Percentiles rank a stretch among this genome's conserved stretches.
Evolutionary conservation across 2,329 filamentous ascomycete genomes (phyloP).

Genomic region (Alternaria arborescens): DNA sequence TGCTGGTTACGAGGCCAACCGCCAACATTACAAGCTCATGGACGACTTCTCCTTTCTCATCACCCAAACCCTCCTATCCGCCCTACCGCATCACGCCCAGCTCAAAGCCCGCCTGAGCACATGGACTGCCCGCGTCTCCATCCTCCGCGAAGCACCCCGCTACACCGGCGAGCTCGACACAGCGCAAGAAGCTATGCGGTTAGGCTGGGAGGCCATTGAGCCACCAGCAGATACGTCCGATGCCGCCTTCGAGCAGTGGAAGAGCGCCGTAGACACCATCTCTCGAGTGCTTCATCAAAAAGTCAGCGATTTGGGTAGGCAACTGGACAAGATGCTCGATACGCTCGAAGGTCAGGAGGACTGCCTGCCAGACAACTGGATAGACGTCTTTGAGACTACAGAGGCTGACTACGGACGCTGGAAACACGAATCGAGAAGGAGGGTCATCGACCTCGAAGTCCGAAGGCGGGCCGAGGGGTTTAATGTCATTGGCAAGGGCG

Average conservation of each 20-base stretch:
- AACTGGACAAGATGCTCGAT: conserved; percentile 87
- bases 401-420: conserved; percentile 83
- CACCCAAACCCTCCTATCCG: conserved; percentile 89
- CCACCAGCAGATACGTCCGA: conserved; percentile 45
- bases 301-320: conserved; percentile 73
- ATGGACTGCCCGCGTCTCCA: conserved; percentile 79
- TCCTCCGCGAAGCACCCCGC: conserved; percentile 76
- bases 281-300: conserved; percentile 71
- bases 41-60: conserved; percentile 91
- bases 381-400: conserved; percentile 82
- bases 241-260: conserved; percentile 43
- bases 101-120: conserved; percentile 75
- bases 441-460: conserved; percentile 72
- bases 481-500: conserved; percentile 1
- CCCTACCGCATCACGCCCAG: conserved; percentile 80
- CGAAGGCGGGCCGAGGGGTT: conserved; percentile 33
- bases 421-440: conserved; percentile 78
- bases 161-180: conserved; percentile 71
- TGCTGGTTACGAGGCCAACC: conserved; percentile 43
- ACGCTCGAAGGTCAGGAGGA: conserved; percentile 83
- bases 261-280: conserved; percentile 60
- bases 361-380: conserved; percentile 84
- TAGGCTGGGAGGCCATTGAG: conserved; percentile 71
- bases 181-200: conserved; percentile 69
- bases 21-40: conserved; percentile 70